phyloP scores from a whole-genome alignment of 2,329 filamentous ascomycete genomes.

The Apiospora rasikravindrae region DNA sequence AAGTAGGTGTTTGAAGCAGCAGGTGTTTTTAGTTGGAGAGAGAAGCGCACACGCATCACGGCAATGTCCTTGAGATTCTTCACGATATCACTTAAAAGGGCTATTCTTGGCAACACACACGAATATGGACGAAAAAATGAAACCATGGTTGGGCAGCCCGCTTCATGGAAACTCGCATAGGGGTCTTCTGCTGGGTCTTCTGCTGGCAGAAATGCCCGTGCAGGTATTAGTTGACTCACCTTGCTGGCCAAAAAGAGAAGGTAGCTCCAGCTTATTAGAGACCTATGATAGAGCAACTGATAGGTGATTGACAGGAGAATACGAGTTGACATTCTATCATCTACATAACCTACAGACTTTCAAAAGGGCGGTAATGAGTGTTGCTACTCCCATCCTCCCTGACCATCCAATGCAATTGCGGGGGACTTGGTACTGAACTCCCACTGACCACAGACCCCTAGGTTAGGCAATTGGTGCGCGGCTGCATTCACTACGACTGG shows the following conservation, averaged over 20 bases:
- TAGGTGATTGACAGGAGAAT: too few species aligned
- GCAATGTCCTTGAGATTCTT: not conserved
- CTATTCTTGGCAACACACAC: not conserved
- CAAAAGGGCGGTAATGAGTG: not conserved
- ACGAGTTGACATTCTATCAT: too few species aligned
- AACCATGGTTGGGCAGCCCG: not conserved
- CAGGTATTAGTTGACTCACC: too few species aligned
- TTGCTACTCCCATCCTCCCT: not conserved
- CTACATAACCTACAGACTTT: not conserved
- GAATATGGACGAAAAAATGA: not conserved
- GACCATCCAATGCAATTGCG: not conserved
- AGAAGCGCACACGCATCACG: not conserved
- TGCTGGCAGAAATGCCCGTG: too few species aligned
- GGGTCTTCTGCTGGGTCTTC: too few species aligned
- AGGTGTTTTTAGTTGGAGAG: not conserved
- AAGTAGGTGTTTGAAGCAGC: not conserved
- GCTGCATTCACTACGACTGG: not conserved
- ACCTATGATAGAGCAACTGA: too few species aligned
- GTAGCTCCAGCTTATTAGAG: too few species aligned
- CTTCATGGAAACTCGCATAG: too few species aligned
- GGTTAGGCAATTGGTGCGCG: not conserved
- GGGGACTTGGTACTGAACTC: not conserved
- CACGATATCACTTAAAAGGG: not conserved
- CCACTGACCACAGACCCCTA: not conserved
- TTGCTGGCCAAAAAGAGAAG: too few species aligned